Evolutionary conservation across 805 yeast species (phyloP), one percentile per base, ranked within the genome.

Genomic region (Candida insectalens): DNA sequence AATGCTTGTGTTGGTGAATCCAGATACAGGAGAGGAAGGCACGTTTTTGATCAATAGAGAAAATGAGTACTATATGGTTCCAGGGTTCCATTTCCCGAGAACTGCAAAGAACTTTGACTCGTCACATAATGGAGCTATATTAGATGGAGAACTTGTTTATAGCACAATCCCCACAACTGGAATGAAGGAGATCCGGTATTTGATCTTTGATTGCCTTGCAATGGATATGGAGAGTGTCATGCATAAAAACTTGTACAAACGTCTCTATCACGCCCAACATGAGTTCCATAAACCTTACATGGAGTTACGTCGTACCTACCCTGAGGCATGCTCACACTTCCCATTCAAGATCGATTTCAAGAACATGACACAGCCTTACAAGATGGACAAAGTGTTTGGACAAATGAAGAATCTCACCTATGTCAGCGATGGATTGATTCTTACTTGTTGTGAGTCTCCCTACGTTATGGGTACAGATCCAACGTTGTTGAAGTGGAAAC

Each of bases 101-200:
- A 43, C 53, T 2, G 50, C 47, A 42, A 59, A 63, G 7, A 67
- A 71, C 30, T 67, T 71, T 14, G 62, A 61, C 35, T 62, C 74
- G 1, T 77, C 76, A 42, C 96, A 88, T 46, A 81, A 80, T 43
- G 96, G 95, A 3, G 82, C 96, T 0, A 62, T 92, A 6, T 69
- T 92, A 6, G 99, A 92, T 57, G 99, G 99, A 3, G 99, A 92
- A 59, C 67, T 92, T 34, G 96, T 92, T 3, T 57, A 76, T 43
- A 87, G 83, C 42, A 67, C 60, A 8, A 70, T 70, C 39, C 74
- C 74, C 6, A 47, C 53, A 8, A 71, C 71, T 1, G 69, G 67
- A 17, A 65, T 72, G 5, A 75, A 72, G 45, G 88, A 83, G 47
- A 57, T 82, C 38, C 69, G 94, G 47, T 92, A 76, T 53, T 65